Evolutionary conservation across 2,329 filamentous ascomycete species (phyloP).

Genomic region (Cadophora malorum): DNA sequence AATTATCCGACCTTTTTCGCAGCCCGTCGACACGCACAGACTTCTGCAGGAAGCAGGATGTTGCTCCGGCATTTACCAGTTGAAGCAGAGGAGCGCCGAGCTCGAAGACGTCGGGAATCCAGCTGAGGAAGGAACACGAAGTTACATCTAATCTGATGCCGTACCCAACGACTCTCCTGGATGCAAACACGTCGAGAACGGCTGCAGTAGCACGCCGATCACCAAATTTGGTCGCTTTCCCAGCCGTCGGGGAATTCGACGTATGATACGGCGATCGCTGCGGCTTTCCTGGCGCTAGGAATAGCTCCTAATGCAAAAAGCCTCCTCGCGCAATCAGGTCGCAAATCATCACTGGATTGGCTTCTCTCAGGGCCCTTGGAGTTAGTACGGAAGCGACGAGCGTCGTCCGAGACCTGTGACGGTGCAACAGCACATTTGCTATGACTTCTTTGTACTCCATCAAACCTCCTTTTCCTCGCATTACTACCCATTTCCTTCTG

Average conservation of each 20-base stretch:
- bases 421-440: conserved; percentile 12
- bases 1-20: not conserved
- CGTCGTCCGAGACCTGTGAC: conserved; percentile 3
- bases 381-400: conserved; percentile 6
- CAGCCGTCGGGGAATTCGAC: conserved; percentile 3
- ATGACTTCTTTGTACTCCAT: not conserved
- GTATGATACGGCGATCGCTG: conserved; percentile 13
- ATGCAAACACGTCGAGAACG: not conserved
- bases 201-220: conserved; percentile 12
- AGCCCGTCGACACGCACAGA: not conserved
- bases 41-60: not conserved
- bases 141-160: not conserved
- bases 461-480: conserved; percentile 1
- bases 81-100: not conserved
- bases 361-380: not conserved
- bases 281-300: conserved; percentile 11
- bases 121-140: not conserved
- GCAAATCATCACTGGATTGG: not conserved
- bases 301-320: conserved; percentile 6
- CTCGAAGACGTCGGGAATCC: not conserved
- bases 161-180: not conserved
- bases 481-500: not conserved
- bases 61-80: not conserved
- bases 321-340: conserved; percentile 6
- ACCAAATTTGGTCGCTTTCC: not conserved